phyloP scores from a whole-genome alignment of 768 basidiomycete species.

The Agaricus subrufescens region DNA sequence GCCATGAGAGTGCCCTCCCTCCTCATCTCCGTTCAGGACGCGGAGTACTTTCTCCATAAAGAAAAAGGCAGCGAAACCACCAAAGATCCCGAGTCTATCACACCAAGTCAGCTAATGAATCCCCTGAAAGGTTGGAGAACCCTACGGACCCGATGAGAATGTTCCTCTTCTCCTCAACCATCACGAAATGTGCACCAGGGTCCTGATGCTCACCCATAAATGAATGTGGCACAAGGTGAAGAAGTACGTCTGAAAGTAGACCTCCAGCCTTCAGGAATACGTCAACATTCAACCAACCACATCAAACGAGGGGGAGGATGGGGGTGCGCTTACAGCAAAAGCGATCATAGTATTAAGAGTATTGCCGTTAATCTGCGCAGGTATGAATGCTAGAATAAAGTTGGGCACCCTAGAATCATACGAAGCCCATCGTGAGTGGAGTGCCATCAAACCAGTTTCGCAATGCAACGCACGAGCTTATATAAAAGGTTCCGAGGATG shows the following conservation, averaged over 20 bases:
- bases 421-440: not conserved
- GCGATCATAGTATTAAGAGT: conserved; percentile 94
- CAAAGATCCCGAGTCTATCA: conserved; percentile 70
- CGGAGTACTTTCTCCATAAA: conserved; percentile 90
- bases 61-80: conserved; percentile 88
- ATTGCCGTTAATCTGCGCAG: conserved; percentile 77
- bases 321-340: conserved; percentile 61
- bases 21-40: conserved; percentile 63
- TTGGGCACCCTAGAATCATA: conserved; percentile 68
- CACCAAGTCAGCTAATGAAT: not conserved
- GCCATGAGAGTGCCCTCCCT: conserved; percentile 56
- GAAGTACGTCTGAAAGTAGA: conserved; percentile 86
- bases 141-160: conserved; percentile 75
- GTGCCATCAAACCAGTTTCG: not conserved
- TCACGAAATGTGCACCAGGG: conserved; percentile 66
- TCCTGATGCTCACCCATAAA: conserved; percentile 88
- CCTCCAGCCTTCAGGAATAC: conserved; percentile 66
- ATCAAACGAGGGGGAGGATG: not conserved
- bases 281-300: not conserved
- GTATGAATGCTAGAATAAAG: conserved; percentile 92
- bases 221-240: conserved; percentile 87
- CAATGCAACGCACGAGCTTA: conserved; percentile 74
- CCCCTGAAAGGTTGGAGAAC: not conserved
- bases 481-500: conserved; percentile 90
- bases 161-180: conserved; percentile 89